phyloP scores from a whole-genome alignment of 352 stramenopile genomes.

The Phytophthora pseudosyringae region DNA sequence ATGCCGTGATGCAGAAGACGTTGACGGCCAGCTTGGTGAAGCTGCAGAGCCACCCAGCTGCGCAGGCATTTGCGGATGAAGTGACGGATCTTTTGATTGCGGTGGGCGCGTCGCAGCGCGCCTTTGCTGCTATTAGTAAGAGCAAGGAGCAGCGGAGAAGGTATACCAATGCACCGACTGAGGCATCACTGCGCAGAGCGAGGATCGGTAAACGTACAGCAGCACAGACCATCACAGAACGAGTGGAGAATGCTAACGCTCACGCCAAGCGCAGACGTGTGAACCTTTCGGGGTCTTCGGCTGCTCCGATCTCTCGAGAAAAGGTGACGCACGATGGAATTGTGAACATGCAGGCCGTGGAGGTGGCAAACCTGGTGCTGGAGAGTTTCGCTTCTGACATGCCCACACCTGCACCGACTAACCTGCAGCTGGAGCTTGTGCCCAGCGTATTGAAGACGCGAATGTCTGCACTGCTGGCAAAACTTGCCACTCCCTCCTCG shows the following conservation, averaged over 20 bases:
- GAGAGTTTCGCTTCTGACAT: conserved; percentile 70
- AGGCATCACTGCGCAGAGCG: conserved; percentile 67
- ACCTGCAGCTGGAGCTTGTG: conserved; percentile 68
- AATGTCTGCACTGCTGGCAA: conserved; percentile 59
- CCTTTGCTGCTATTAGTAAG: conserved; percentile 81
- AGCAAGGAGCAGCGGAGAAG: conserved; percentile 78
- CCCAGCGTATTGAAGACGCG: conserved; percentile 79
- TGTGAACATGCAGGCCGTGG: conserved; percentile 76
- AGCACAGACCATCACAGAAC: conserved; percentile 63
- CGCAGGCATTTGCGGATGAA: conserved; percentile 68
- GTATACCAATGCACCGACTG: conserved; percentile 75
- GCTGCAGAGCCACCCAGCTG: conserved; percentile 64
- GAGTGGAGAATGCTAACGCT: conserved; percentile 64
- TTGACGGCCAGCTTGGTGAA: conserved; percentile 78
- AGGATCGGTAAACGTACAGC: conserved; percentile 74
- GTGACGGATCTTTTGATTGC: conserved; percentile 79
- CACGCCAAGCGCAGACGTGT: conserved; percentile 56
- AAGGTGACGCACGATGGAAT: conserved; percentile 71
- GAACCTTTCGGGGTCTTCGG: conserved; percentile 35
- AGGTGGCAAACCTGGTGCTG: conserved; percentile 79
- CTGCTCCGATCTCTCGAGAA: conserved; percentile 30
- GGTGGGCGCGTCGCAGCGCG: conserved; percentile 71
- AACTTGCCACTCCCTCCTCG: conserved; percentile 80
- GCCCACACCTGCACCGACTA: conserved; percentile 47
- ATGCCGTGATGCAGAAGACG: conserved; percentile 61